Evolutionary conservation across 306 rosid species (phyloP).

Genomic region (Canavalia gladiata): DNA sequence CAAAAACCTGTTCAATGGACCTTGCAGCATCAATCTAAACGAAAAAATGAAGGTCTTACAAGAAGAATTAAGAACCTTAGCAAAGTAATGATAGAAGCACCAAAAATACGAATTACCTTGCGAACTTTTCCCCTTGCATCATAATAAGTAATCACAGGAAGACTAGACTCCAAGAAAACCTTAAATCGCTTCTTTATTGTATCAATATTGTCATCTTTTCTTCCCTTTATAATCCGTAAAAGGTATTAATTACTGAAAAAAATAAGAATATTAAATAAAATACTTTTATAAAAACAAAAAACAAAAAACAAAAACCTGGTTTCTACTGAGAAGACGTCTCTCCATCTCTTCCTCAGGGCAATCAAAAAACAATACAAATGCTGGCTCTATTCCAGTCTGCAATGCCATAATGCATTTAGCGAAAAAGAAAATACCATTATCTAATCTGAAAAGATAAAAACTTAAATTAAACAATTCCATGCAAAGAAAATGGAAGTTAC

Average conservation of each 20-base stretch:
- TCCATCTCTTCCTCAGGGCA: conserved; percentile 95
- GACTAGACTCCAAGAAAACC: conserved; percentile 92
- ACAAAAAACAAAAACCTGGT: conserved; percentile 63
- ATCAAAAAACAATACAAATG: conserved; percentile 81
- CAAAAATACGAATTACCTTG: conserved; percentile 65
- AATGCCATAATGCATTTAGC: conserved; percentile 47
- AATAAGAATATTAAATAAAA: conserved; percentile 1
- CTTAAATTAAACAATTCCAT: neutral
- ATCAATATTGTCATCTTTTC: conserved; percentile 95
- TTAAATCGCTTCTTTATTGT: conserved; percentile 93
- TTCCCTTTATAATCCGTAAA: conserved; percentile 65
- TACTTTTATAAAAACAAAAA: no score
- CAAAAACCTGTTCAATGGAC: conserved; percentile 86
- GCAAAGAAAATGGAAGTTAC: conserved; percentile 53
- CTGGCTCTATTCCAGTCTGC: conserved; percentile 93
- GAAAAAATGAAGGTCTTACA: conserved; percentile 29
- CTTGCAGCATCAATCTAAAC: conserved; percentile 83
- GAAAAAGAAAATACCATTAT: conserved; percentile 6
- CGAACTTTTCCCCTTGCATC: conserved; percentile 80
- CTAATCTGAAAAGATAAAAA: conserved; percentile 23
- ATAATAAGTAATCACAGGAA: conserved; percentile 83
- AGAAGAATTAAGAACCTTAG: conserved; percentile 36
- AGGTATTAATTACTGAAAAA: no score
- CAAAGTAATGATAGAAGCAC: conserved; percentile 16
- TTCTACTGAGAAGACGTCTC: conserved; percentile 83